phyloP scores from a whole-genome alignment of 1,139 yeast species.

The Suhomyces taliae region DNA sequence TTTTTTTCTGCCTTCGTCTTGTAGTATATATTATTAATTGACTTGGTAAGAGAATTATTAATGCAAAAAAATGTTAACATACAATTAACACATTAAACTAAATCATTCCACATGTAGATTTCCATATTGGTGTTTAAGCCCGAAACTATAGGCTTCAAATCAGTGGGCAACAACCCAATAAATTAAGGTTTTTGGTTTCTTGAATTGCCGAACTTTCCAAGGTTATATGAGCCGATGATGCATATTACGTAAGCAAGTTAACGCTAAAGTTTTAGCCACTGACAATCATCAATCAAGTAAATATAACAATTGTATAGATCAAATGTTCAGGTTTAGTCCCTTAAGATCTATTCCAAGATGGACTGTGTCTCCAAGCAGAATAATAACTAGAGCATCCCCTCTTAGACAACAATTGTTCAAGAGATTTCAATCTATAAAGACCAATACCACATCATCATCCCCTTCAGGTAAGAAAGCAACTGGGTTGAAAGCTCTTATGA shows the following conservation, averaged over 20 bases:
- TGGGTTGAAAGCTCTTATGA: slow-evolving; percentile 68
- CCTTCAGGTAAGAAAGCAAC: slow-evolving; percentile 32
- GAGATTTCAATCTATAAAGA: slow-evolving; percentile 23
- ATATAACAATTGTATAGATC: background rate
- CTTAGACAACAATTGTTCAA: slow-evolving; percentile 1
- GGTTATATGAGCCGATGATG: too few species aligned
- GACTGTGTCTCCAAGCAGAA: slow-evolving; percentile 5
- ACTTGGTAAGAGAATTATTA: too few species aligned
- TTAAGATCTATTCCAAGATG: slow-evolving; percentile 4
- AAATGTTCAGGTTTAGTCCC: slow-evolving; percentile 11
- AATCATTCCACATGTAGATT: too few species aligned
- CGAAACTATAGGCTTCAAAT: too few species aligned
- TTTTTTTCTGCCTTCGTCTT: too few species aligned
- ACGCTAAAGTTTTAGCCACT: background rate
- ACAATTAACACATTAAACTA: too few species aligned
- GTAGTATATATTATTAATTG: too few species aligned
- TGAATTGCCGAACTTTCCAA: too few species aligned
- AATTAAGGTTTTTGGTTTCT: too few species aligned
- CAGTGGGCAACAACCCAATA: too few species aligned
- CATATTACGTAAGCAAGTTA: slow-evolving; percentile 2
- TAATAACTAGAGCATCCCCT: slow-evolving; percentile 2
- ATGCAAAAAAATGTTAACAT: too few species aligned
- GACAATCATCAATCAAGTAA: background rate
- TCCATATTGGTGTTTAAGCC: too few species aligned
- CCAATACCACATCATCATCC: slow-evolving; percentile 12